Evolutionary conservation across 1,139 yeast genomes (phyloP).

Genomic region (Debaryomyces robertsiae): DNA sequence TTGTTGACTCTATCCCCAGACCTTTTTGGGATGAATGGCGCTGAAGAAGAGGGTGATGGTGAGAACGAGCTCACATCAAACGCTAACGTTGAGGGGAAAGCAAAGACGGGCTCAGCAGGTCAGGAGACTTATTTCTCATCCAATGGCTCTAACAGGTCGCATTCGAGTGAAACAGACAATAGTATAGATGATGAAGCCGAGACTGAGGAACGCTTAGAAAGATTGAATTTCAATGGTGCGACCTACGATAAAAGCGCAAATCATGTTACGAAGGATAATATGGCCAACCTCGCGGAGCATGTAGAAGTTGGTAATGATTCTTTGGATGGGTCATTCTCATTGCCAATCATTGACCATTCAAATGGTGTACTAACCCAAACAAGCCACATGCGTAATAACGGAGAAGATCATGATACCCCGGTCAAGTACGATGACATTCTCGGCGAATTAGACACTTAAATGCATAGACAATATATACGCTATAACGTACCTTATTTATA

Average conservation of each 20-base stretch:
- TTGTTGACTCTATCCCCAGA: slow-evolving; percentile 58
- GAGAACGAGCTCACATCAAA: slow-evolving; percentile 17
- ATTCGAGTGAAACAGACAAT: too few relatives aligned
- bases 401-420: slow-evolving; percentile 6
- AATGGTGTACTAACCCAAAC: slow-evolving; percentile 18
- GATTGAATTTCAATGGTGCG: too few relatives aligned
- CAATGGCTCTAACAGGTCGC: too few relatives aligned
- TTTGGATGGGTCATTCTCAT: slow-evolving; percentile 34
- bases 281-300: background rate
- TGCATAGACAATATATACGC: background rate
- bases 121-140: too few relatives aligned
- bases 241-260: too few relatives aligned
- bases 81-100: slow-evolving; percentile 11
- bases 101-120: background rate
- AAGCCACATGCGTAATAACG: slow-evolving; percentile 8
- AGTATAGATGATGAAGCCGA: too few relatives aligned
- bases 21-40: slow-evolving; percentile 32
- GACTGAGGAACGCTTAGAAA: too few relatives aligned
- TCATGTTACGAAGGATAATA: too few relatives aligned
- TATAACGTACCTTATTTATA: too few relatives aligned
- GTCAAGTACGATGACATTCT: slow-evolving; percentile 15
- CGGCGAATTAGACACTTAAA: slow-evolving; percentile 17
- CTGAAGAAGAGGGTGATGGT: slow-evolving; percentile 27
- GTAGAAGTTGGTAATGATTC: slow-evolving; percentile 11
- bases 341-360: slow-evolving; percentile 29